Base-by-base conservation (phyloP, 1,284 basidiomycete genomes). In the Kwoniella shivajii region DNA sequence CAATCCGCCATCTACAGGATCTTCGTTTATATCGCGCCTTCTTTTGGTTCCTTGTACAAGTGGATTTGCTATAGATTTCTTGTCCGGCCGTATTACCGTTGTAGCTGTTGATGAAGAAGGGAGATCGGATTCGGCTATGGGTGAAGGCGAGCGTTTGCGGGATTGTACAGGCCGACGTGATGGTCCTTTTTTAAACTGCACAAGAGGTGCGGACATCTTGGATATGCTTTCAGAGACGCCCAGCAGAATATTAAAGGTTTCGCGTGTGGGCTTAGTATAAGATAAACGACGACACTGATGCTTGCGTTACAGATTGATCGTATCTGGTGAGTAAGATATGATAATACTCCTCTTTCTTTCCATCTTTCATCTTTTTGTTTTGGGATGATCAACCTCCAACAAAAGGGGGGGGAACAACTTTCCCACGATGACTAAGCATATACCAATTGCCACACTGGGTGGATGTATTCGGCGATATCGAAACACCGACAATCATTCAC, bases 41-140 rank as follows among this genome's bases (percentile, higher is more conserved):
- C 92, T 86, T 74, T 93, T 93, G 0, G 90, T 88, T 0, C 92
- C 92, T 43, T 91, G 88, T 54, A 86, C 88, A 36, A 93, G 83
- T 0, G 92, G 83, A 70, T 87, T 91, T 14, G 80, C 78, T 14
- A 82, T 74, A 1, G 81, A 71, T 74, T 88, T 91, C 62, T 85
- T 85, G 10, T 83, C 82, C 6, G 91, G 91, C 6, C 88, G 81
- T 31, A 92, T 81, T 41, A 93, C 89, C 0, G 72, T 45, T 4
- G 68, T 57, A 13, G 56, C 54, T 5, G 59, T 52, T 1, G 63
- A 48, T n/a, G 63, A 51, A 14, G 59, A 36, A 6, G 59, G 33
- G 4, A 61, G 74, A 20, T 87, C 85, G 66, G 83, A 82, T n/a
- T 81, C 77, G 13, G 81, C 74, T 13, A 80, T 64, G 13, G 87